These are phyloP conservation scores for Telfairia occidentalis DNA, from an alignment of 331 rosid species.

Conservation along the genomic window DNA sequence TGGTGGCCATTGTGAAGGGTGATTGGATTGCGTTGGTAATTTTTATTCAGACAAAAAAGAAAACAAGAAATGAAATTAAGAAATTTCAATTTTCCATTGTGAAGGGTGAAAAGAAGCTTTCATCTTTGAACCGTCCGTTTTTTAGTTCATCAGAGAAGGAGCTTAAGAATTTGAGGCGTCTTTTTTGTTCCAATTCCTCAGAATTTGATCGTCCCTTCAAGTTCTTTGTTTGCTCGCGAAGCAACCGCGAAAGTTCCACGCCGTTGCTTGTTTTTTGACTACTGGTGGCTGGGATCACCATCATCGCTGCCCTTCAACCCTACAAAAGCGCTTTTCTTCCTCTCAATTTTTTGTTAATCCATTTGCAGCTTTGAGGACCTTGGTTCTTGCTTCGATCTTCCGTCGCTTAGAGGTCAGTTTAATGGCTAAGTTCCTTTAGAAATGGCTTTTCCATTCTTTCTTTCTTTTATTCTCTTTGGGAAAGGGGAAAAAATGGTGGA, in stretches of 20 bases:
- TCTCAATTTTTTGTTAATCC: not conserved
- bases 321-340: not conserved
- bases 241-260: not conserved
- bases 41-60: no score
- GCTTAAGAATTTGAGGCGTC: conserved; percentile 8
- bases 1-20: no score
- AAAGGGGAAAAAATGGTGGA: not conserved
- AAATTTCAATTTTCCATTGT: not conserved
- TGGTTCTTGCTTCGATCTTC: not conserved
- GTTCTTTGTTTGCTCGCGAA: conserved; percentile 1
- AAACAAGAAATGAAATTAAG: not conserved
- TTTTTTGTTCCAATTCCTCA: not conserved
- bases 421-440: not conserved
- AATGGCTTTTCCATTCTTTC: not conserved
- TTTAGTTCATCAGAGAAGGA: not conserved
- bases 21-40: no score
- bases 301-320: not conserved
- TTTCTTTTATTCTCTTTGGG: not conserved
- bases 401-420: not conserved
- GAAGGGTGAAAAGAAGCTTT: not conserved
- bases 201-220: not conserved
- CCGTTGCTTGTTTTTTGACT: not conserved
- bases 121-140: conserved; percentile 2
- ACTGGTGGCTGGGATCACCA: not conserved
- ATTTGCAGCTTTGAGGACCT: not conserved